Base-by-base conservation (phyloP, 139 green algal genomes). In the Axilococcus clingmanii region DNA sequence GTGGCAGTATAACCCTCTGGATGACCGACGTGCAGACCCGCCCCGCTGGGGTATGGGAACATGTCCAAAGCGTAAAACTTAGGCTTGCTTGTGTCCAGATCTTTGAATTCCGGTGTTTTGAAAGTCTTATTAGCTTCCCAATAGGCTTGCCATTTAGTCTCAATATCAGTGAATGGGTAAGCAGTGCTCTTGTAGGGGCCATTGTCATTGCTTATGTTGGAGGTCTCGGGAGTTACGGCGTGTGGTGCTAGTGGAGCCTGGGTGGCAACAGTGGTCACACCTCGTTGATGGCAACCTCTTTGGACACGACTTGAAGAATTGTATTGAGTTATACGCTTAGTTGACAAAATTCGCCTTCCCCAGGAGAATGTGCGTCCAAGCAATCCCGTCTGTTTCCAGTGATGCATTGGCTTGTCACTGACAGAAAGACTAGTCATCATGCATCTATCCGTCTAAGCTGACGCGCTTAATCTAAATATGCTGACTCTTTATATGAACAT, bases 51-150 rank as follows among this genome's bases (percentile, higher is more conserved):
- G 66, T 98, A 99, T 2, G 91, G 91, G 58, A 99, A 99, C 93
- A 99, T 99, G 70, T 99, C 93, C 42, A 99, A 73, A 2, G 87
- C 90, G 41, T 99, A 99, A 64, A 84, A 95, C 63, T 99, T 99
- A 25, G 92, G 89, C 63, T 95, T 95, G 50, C 36, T 78, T 14
- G 72, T 95, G 78, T 97, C 91, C 34, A 95, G 65, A 11, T 91
- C 54, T n/a, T 78, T 53, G 16, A 78, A 57, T 7, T 83, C 65
- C 1, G 86, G 86, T 1, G 90, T 98, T 5, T 75, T 61, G 71
- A 99, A 99, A 0, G 88, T 98, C 52, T 93, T 73, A 40, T 94
- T 54, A 43, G 83, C 54, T 38, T 76, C 73, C 92, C 92, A 99
- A 61, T 87, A 80, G 29, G 61, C 68, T 66, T 95, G 83, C 92